Evolutionary conservation across 148 eudicot genomes (phyloP).

Genomic region (Camellia granthamiana): DNA sequence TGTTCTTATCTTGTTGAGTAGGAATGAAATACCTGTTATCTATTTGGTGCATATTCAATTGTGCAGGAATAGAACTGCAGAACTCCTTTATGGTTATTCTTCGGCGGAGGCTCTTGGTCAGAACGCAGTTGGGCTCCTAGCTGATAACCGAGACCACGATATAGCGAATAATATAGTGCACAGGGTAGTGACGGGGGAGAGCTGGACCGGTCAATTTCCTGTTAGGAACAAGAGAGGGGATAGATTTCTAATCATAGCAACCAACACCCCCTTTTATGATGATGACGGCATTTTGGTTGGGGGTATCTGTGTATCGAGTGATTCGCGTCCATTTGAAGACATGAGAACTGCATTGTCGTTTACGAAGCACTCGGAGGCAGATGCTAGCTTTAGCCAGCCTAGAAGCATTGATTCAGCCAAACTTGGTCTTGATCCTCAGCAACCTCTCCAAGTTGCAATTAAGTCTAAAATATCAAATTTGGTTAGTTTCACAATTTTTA

Average conservation of each 20-base stretch:
- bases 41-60: constrained; percentile 21
- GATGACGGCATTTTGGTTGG: constrained; percentile 77
- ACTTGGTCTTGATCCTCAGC: constrained; percentile 90
- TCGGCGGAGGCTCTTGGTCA: constrained; percentile 77
- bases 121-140: constrained; percentile 46
- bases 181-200: constrained; percentile 58
- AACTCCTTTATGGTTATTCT: constrained; percentile 76
- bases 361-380: constrained; percentile 32
- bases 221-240: constrained; percentile 59
- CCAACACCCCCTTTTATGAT: constrained; percentile 79
- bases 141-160: constrained; percentile 43
- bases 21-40: neutral
- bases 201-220: constrained; percentile 90
- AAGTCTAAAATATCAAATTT: constrained; percentile 82
- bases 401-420: constrained; percentile 50
- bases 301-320: constrained; percentile 64
- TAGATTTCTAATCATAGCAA: constrained; percentile 46
- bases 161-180: constrained; percentile 46
- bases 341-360: constrained; percentile 25
- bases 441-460: constrained; percentile 83
- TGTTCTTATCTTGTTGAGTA: neutral
- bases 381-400: constrained; percentile 35
- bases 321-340: constrained; percentile 54
- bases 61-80: constrained; percentile 88
- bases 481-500: constrained; percentile 45